Conservation (phyloP, 2,329 filamentous ascomycete genomes). For the Neofusicoccum umdonicola region DNA sequence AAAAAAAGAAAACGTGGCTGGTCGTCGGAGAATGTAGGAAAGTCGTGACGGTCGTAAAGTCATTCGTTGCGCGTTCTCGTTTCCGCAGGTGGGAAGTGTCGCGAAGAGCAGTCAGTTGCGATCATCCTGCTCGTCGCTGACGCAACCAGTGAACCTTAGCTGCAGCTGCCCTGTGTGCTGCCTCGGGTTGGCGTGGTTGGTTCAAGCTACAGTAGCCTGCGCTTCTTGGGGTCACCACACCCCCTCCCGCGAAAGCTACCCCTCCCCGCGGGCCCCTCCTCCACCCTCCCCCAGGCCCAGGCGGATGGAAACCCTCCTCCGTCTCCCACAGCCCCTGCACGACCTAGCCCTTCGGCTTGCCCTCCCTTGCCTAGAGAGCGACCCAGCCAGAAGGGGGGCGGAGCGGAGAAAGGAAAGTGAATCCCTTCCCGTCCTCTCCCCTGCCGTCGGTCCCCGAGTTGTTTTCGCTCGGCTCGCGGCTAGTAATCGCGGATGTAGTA, state of each 20-base stretch:
- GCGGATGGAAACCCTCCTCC: not conserved
- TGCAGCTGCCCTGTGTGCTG: not conserved
- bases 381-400: not conserved
- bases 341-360: not conserved
- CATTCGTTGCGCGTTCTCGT: not conserved
- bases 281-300: not conserved
- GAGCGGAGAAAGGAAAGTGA: not conserved
- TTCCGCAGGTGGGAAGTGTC: not conserved
- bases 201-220: not conserved
- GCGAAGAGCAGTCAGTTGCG: not conserved
- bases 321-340: not conserved
- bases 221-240: not conserved
- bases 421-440: not conserved
- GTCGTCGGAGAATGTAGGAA: not conserved
- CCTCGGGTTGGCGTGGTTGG: not conserved
- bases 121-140: not conserved
- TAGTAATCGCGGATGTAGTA: slow-evolving; percentile 15
- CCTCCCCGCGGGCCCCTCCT: not conserved
- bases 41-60: not conserved
- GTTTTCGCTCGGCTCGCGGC: not conserved
- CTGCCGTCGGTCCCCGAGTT: not conserved
- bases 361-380: not conserved
- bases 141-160: not conserved
- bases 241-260: not conserved
- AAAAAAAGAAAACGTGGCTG: not conserved